A percentile compares a stretch with the other conserved stretches of the same genome.
Conservation (phyloP, 2,329 filamentous ascomycete species). For the Fusarium marasasianum region DNA sequence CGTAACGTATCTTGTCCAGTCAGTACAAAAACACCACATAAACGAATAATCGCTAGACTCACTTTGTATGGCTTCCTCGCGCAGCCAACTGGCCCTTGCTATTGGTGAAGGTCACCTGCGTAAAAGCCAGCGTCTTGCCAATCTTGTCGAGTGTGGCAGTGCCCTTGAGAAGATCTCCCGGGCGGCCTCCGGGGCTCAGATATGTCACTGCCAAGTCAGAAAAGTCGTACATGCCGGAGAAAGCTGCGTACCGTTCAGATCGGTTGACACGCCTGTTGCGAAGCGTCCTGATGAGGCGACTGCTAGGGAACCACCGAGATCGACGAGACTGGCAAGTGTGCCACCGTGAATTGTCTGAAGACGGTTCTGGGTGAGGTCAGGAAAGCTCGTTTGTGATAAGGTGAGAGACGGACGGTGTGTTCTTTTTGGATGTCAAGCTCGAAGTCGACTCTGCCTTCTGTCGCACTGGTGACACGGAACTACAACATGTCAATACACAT, state of each 20-base stretch:
- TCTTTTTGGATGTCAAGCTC: conserved; percentile 78
- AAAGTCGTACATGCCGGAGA: fast-evolving
- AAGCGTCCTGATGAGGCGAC: conserved; percentile 72
- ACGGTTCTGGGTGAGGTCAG: conserved; percentile 66
- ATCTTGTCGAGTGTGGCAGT: conserved; percentile 71
- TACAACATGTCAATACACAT: conserved; percentile 45
- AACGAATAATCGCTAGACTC: conserved; percentile 19
- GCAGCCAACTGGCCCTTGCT: conserved; percentile 67
- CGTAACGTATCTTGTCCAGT: conserved; percentile 52
- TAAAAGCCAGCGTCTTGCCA: conserved; percentile 71
- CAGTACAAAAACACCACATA: not conserved
- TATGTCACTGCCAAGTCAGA: conserved; percentile 64
- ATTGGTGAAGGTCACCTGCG: conserved; percentile 67
- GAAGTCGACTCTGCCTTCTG: conserved; percentile 76
- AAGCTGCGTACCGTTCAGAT: conserved; percentile 63
- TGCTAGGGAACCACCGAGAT: conserved; percentile 71
- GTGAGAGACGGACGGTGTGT: conserved; percentile 69
- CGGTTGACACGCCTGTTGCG: conserved; percentile 71
- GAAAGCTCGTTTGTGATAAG: not conserved
- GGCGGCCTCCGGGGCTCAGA: conserved; percentile 64
- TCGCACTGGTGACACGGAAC: conserved; percentile 73
- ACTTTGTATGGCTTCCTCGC: conserved; percentile 74
- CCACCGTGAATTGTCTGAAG: conserved; percentile 81
- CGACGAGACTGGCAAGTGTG: conserved; percentile 79
- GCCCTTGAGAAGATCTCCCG: conserved; percentile 65